Base-by-base conservation (phyloP, 129 eudicot genomes). In the Oenanthe sinensis region DNA sequence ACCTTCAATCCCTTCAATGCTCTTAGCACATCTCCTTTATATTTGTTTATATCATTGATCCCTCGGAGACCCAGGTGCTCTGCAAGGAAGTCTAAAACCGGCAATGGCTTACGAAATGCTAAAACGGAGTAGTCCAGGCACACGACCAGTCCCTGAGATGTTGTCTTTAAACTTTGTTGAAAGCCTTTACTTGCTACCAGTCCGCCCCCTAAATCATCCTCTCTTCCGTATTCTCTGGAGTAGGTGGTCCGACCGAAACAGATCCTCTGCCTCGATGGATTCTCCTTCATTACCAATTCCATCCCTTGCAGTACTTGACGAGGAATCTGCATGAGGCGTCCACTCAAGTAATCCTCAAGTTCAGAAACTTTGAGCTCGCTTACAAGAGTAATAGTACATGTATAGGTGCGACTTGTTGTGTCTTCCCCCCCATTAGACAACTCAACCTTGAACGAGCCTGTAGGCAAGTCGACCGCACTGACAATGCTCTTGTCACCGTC, bases 401-500 rank as follows among this genome's bases (percentile, higher is more conserved):
- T 14, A 69, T 87, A 89, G 16, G 88, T 55, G 37, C 85, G 77
- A 22, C 81, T 79, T 45, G 8, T 74, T 52, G 49, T 2, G 9
- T 62, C 81, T 49, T 87, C 90, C 45, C 87, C 90, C 45, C 87
- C 89, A 16, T 71, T 85, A 43, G 82, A 62, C 69, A 89, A 67
- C 28, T 87, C 79, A 36, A 89, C 91, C 26, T 24, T 79, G 77
- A 86, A 87, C 6, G 78, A 44, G 16, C 92, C 97, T 3, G 86
- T 81, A 8, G 84, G 88, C 48, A 91, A 81, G 7, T 28, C 7
- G 54, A 75, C 79, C 14, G 91, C 84, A 78, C 97, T 91, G 75
- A 79, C 87, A 1, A 89, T 84, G 62, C 79, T 89, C 87, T 91
- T 91, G 39, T 85, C 86, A 28, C 97, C 97, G 43, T 91, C 97